Evolutionary conservation across 352 stramenopile genomes (phyloP), one percentile per base, ranked within the genome.

Genomic region (Phytophthora meadii): DNA sequence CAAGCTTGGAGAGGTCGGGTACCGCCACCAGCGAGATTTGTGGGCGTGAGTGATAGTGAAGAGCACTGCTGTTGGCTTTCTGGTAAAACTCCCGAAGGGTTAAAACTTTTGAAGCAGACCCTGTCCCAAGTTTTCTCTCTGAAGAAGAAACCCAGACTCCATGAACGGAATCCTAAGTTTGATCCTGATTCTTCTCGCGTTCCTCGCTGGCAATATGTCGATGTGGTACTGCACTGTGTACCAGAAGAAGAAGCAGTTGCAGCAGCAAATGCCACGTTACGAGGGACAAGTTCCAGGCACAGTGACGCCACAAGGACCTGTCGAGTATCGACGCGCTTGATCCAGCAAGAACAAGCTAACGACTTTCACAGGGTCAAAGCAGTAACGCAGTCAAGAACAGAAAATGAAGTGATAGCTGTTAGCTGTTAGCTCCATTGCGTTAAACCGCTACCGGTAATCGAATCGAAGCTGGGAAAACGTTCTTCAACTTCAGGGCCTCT

Each of bases 121-220:
- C 17, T n/a, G 42, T 62, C 54, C 15, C 54, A 63, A 1, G 49
- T 42, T 37, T 5, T 37, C n/a, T 50, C 27, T 51, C 3, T 49
- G 10, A 42, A 10, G 30, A 63, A n/a, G 40, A 39, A 51, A 36
- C 7, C 12, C 30, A 36, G 30, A 58, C 15, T 39, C n/a, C 32
- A 61, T 61, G 53, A 36, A 42, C 51, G 50, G 22, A 12, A 71
- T 75, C 22, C 15, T 70, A 46, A 53, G 50, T 24, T 52, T 75
- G 51, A 60, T 72, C 15, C 22, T 75, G 40, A 50, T 72, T 45
- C 34, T 75, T 22, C 63, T 55, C 45, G 67, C 67, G n/a, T 71
- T 75, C 17, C 5, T 75, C 32, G 67, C 67, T 14, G 67, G 67
- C 19, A 41, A 39, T 44, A 62, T 39, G 15, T 64, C 45, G 3